Evolutionary conservation across 352 stramenopile species (phyloP).

Genomic region (Phytopythium montanum): DNA sequence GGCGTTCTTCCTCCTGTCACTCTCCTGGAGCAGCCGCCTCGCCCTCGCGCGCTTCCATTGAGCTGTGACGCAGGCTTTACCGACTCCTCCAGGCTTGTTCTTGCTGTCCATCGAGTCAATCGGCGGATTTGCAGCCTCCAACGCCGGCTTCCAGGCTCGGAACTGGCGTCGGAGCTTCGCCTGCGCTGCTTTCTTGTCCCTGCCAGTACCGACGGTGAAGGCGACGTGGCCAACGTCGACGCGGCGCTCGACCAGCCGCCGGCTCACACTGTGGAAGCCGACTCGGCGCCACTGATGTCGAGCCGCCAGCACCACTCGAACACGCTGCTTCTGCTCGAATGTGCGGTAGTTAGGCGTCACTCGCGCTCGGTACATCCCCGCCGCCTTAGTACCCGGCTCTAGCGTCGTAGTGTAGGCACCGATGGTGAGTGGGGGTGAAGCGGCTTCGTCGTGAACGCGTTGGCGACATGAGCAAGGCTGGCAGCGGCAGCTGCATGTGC

Average conservation of each 20-base stretch:
- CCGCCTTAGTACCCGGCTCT: background rate
- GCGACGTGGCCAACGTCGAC: conserved; percentile 14
- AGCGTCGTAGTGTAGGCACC: background rate
- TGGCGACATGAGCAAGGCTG: conserved; percentile 15
- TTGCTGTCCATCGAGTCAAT: background rate
- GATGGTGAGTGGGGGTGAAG: conserved; percentile 18
- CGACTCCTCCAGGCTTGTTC: background rate
- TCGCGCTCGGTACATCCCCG: conserved; percentile 9
- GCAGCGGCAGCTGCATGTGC: conserved; percentile 16
- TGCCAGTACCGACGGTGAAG: conserved; percentile 18
- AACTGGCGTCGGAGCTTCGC: conserved; percentile 8
- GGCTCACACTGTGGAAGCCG: conserved; percentile 18
- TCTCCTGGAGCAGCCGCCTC: conserved; percentile 4
- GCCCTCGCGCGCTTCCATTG: conserved; percentile 16
- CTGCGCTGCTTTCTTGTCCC: conserved; percentile 11
- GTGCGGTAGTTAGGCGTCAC: conserved; percentile 19
- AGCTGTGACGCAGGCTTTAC: conserved; percentile 3
- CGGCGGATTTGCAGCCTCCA: background rate
- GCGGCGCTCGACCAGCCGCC: conserved; percentile 24
- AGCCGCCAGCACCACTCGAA: conserved; percentile 17
- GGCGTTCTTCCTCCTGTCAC: background rate
- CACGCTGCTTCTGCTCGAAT: conserved; percentile 20
- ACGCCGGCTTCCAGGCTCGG: conserved; percentile 11
- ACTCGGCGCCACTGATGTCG: conserved; percentile 16
- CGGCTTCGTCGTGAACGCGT: too few relatives aligned